phyloP scores from a whole-genome alignment of 1,284 basidiomycete species.

The Ustilago sp. region DNA sequence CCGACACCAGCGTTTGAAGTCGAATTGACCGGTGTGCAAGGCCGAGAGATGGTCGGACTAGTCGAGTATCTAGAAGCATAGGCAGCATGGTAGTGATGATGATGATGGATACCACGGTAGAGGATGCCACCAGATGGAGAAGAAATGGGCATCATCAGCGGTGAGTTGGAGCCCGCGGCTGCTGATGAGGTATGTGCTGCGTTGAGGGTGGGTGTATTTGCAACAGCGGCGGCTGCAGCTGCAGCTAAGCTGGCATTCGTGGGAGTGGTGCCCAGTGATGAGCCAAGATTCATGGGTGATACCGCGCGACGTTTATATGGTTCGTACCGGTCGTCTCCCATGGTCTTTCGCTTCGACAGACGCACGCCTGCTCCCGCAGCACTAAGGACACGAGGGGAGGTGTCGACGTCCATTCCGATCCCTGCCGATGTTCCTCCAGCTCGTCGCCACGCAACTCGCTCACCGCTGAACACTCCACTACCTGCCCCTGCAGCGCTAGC shows the following conservation, averaged over 20 bases:
- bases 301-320: slow-evolving; percentile 59
- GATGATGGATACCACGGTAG: slow-evolving; percentile 21
- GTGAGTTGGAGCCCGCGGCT: slow-evolving; percentile 21
- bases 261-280: slow-evolving; percentile 21
- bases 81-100: slow-evolving; percentile 16
- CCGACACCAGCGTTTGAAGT: slow-evolving; percentile 7
- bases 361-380: slow-evolving; percentile 20
- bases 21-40: slow-evolving; percentile 35
- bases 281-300: slow-evolving; percentile 47
- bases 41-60: slow-evolving; percentile 38
- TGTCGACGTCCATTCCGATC: slow-evolving; percentile 42
- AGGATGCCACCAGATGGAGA: slow-evolving; percentile 29
- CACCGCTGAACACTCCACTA: slow-evolving; percentile 17
- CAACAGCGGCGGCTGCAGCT: slow-evolving; percentile 10
- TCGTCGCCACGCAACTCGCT: slow-evolving; percentile 33
- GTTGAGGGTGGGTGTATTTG: not conserved
- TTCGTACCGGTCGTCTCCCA: slow-evolving; percentile 51
- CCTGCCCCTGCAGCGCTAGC: slow-evolving; percentile 8
- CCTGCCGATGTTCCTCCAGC: slow-evolving; percentile 5
- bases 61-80: slow-evolving; percentile 40
- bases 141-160: slow-evolving; percentile 35
- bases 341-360: slow-evolving; percentile 45
- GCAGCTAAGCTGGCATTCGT: slow-evolving; percentile 18
- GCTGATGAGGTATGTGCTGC: not conserved
- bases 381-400: slow-evolving; percentile 29